A percentile compares a stretch with the other conserved stretches of the same genome.
Evolutionary conservation across 1,139 yeast species (phyloP).

Genomic region (Starmera stellimalicola): DNA sequence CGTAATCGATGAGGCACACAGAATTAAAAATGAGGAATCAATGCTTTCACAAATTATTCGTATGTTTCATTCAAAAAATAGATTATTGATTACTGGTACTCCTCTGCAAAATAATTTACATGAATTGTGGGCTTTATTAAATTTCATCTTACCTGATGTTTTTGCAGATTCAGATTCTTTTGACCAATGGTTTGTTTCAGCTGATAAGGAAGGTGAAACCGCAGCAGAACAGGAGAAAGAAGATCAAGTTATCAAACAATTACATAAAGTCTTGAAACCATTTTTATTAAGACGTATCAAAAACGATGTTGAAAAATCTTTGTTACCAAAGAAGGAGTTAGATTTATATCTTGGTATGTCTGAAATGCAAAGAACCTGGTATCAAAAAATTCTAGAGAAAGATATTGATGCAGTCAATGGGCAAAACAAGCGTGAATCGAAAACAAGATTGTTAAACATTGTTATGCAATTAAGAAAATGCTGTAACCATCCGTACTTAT

Average conservation of each 20-base stretch:
- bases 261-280: constrained; percentile 81
- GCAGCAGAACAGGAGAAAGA: constrained; percentile 23
- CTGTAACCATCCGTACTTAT: constrained; percentile 75
- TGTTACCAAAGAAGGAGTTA: constrained; percentile 65
- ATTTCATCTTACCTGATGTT: constrained; percentile 68
- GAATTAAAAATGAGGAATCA: constrained; percentile 73
- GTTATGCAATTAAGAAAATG: constrained; percentile 81
- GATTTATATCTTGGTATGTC: constrained; percentile 68
- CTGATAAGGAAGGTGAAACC: constrained; percentile 21
- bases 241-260: constrained; percentile 68
- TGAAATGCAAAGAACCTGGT: constrained; percentile 71
- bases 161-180: constrained; percentile 67
- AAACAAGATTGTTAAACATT: constrained; percentile 64
- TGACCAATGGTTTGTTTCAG: constrained; percentile 57
- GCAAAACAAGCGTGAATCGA: constrained; percentile 63
- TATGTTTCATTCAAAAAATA: constrained; percentile 58
- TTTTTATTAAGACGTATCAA: constrained; percentile 67
- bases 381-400: constrained; percentile 63
- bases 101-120: constrained; percentile 73
- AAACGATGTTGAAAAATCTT: constrained; percentile 69
- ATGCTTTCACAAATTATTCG: constrained; percentile 66
- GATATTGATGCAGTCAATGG: constrained; percentile 83
- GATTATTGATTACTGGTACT: constrained; percentile 71
- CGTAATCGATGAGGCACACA: constrained; percentile 73
- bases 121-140: constrained; percentile 73